Evolutionary conservation across 2,329 filamentous ascomycete species (phyloP).

Genomic region (Alternaria longipes): DNA sequence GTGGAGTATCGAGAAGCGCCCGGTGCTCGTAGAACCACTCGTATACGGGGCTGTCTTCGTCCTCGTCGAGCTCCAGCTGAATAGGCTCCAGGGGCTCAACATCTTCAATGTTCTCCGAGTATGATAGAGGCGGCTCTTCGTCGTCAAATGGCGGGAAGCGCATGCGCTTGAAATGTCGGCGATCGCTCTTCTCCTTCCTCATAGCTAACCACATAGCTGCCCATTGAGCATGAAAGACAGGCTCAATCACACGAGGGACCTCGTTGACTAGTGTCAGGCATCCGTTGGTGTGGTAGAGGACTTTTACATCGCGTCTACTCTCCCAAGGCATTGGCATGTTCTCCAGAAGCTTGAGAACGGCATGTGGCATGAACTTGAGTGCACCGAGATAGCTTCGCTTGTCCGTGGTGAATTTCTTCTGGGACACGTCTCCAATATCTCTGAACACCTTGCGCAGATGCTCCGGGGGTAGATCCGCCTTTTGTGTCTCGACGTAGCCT

Average conservation of each 20-base stretch:
- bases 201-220: slow-evolving; percentile 99
- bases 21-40: slow-evolving; percentile 99
- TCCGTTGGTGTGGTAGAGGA: slow-evolving; percentile 97
- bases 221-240: slow-evolving; percentile 98
- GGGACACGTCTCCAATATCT: slow-evolving; percentile 98
- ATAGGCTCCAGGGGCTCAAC: slow-evolving; percentile 97
- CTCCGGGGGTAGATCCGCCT: slow-evolving; percentile 98
- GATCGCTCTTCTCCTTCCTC: slow-evolving; percentile 96
- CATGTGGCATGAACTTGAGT: slow-evolving; percentile 99
- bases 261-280: slow-evolving; percentile 98
- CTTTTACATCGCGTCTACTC: slow-evolving; percentile 93
- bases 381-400: slow-evolving; percentile 98
- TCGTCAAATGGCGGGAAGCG: slow-evolving; percentile 98
- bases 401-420: slow-evolving; percentile 99
- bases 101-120: slow-evolving; percentile 99
- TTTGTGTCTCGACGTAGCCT: slow-evolving; percentile 96
- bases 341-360: slow-evolving; percentile 93
- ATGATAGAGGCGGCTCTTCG: slow-evolving; percentile 95
- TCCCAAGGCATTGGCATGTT: slow-evolving; percentile 99
- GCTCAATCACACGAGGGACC: slow-evolving; percentile 94
- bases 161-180: slow-evolving; percentile 98
- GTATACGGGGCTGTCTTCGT: slow-evolving; percentile 87
- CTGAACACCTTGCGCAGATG: slow-evolving; percentile 98
- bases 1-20: slow-evolving; percentile 86
- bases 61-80: slow-evolving; percentile 96